phyloP scores from a whole-genome alignment of 2,329 filamentous ascomycete genomes.

The Alternaria solani region DNA sequence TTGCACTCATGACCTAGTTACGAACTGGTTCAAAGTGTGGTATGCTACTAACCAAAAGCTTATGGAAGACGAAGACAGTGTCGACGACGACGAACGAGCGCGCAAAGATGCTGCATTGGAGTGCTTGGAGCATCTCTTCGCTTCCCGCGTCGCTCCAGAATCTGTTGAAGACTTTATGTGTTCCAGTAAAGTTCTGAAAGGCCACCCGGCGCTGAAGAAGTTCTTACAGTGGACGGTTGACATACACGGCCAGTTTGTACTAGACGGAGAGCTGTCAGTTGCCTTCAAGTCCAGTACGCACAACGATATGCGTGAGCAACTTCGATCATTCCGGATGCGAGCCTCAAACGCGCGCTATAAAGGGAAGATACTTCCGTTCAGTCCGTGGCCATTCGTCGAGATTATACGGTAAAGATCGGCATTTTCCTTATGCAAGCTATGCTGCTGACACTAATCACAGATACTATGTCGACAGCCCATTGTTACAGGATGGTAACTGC shows the following conservation, averaged over 20 bases:
- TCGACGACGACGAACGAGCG: conserved; percentile 10
- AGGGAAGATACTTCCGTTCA: conserved; percentile 21
- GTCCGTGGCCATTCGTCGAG: conserved; percentile 35
- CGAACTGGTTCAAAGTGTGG: conserved; percentile 9
- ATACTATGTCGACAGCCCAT: conserved; percentile 3
- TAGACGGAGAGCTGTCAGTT: conserved; percentile 3
- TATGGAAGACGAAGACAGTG: conserved; percentile 6
- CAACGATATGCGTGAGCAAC: conserved; percentile 17
- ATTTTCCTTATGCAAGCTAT: not conserved
- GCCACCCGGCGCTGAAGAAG: conserved; percentile 5
- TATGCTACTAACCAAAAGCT: conserved; percentile 3
- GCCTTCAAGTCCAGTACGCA: conserved; percentile 12
- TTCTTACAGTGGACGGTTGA: conserved; percentile 22
- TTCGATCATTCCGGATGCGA: conserved; percentile 22
- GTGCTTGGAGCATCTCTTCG: conserved; percentile 13
- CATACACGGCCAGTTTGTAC: conserved; percentile 13
- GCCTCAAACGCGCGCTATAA: conserved; percentile 15
- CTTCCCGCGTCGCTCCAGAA: conserved; percentile 5
- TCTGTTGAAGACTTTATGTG: conserved; percentile 18
- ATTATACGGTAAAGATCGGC: conserved; percentile 8
- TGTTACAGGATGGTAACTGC: conserved; percentile 6
- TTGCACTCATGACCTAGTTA: conserved; percentile 12
- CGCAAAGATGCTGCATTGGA: conserved; percentile 6
- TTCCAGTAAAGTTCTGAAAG: conserved; percentile 4
- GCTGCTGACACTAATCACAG: not conserved